A percentile compares a stretch with the other conserved stretches of the same genome.
Conservation (phyloP, 345 rosid genomes). For the Boechera divaricarpa region DNA sequence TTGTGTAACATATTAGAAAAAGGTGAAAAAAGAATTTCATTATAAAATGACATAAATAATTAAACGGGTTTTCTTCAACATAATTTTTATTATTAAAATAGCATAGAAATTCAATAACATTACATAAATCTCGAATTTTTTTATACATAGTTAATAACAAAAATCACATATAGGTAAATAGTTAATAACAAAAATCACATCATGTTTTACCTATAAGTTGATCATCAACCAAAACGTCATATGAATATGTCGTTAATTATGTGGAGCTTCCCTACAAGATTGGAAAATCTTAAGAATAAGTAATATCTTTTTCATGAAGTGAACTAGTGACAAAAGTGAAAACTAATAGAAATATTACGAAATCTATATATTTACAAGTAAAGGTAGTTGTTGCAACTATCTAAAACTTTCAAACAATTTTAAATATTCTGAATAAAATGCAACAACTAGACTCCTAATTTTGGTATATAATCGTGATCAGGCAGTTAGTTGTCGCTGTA, state of each 20-base stretch:
- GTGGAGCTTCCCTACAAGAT: neutral
- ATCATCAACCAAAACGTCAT: neutral
- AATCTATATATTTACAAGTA: neutral
- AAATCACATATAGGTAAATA: neutral
- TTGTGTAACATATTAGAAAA: neutral
- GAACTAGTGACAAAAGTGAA: constrained; percentile 11
- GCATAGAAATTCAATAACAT: neutral
- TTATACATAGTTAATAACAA: neutral
- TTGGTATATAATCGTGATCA: constrained; percentile 18
- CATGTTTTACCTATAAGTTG: neutral
- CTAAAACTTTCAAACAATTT: neutral
- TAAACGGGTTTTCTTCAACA: neutral
- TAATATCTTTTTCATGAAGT: neutral
- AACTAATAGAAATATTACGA: neutral
- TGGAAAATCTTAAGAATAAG: neutral
- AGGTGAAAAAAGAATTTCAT: neutral
- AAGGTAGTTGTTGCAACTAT: constrained; percentile 32
- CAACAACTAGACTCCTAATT: constrained; percentile 33
- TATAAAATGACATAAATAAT: neutral
- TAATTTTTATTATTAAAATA: no score
- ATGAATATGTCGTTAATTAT: neutral
- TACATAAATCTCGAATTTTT: neutral
- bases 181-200: neutral
- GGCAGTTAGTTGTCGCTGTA: constrained; percentile 34
- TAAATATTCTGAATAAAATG: constrained; percentile 1